Evolutionary conservation across 2,329 filamentous ascomycete genomes (phyloP), one percentile per base, ranked within the genome.

Genomic region (Monascus ruber): DNA sequence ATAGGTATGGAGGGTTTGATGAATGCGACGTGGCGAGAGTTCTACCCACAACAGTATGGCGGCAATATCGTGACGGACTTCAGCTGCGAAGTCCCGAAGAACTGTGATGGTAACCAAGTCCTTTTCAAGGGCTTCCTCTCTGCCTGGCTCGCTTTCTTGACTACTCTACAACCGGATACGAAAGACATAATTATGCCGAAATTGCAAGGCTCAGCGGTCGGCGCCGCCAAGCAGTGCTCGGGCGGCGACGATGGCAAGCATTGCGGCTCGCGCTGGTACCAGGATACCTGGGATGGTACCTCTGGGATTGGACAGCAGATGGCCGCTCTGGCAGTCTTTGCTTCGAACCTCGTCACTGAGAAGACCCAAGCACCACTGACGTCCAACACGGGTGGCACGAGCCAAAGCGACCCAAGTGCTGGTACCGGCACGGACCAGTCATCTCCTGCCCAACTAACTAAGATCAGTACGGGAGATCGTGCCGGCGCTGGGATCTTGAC

Each of bases 91-190:
- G 60, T 68, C 2, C 64, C 57, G 6, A 53, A 57, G 26, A 74
- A 66, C 31, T 91, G 85, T 64, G 80, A 80, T 39, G 71, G 74
- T 35, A 85, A 89, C 51, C 83, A 86, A 69, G 61, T 76, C 43
- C 77, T 74, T 2, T 87, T 83, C 72, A 85, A 85, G 62, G 80
- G 80, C 17, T 81, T 81, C 48, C 67, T 85, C 10, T 72, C 77
- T 48, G 74, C 79, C 25, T 84, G 80, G 77, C 63, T 85, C 48
- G 70, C 77, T 2, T 69, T 73, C 27, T 69, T 75, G 4, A 73
- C 76, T 4, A 72, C 79, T 48, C 49, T 85, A 24, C 80, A 74
- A 0, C 81, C 82, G 0, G 71, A 70, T 39, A 78, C 73, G 1
- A 55, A 56, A 17, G 60, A 69, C 1, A 60, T 56, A 33, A 76